Evolutionary conservation across 176 grass and related monocot species (phyloP).

Genomic region (Aegilops bicornis): DNA sequence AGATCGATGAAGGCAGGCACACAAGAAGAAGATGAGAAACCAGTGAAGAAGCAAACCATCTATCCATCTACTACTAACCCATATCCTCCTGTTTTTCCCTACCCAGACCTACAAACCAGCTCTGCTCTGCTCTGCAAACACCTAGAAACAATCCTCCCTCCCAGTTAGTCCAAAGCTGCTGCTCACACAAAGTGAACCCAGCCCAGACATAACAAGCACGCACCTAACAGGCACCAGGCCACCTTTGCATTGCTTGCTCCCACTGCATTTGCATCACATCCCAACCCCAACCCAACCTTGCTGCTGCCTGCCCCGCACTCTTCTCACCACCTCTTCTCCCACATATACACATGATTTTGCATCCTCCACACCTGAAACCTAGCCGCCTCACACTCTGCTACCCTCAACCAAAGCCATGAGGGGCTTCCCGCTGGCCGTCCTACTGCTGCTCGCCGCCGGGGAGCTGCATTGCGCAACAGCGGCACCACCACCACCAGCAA

Average conservation of each 20-base stretch:
- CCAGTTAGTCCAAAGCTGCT: not conserved
- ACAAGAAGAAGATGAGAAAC: too few relatives aligned
- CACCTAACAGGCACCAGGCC: conserved; percentile 31
- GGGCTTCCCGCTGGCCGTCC: not conserved
- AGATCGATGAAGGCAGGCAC: not conserved
- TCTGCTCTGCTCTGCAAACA: too few relatives aligned
- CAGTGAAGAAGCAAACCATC: not conserved
- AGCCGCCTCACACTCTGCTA: not conserved
- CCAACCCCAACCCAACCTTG: not conserved
- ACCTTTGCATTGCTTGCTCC: not conserved
- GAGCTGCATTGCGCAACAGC: conserved; percentile 15
- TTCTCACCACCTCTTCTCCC: not conserved
- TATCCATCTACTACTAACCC: not conserved
- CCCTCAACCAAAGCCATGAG: not conserved
- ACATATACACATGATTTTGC: conserved; percentile 6
- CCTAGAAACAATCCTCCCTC: not conserved
- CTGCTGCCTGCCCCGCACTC: not conserved
- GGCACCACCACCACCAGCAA: not conserved
- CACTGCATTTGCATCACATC: not conserved
- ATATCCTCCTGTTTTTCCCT: not conserved
- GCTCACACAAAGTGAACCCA: conserved; percentile 33
- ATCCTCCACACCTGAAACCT: not conserved
- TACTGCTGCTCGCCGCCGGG: not conserved
- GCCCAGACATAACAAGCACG: not conserved
- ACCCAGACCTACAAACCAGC: not conserved